Conservation (phyloP, 441 rosid species). For the Aquilaria agallochum region DNA sequence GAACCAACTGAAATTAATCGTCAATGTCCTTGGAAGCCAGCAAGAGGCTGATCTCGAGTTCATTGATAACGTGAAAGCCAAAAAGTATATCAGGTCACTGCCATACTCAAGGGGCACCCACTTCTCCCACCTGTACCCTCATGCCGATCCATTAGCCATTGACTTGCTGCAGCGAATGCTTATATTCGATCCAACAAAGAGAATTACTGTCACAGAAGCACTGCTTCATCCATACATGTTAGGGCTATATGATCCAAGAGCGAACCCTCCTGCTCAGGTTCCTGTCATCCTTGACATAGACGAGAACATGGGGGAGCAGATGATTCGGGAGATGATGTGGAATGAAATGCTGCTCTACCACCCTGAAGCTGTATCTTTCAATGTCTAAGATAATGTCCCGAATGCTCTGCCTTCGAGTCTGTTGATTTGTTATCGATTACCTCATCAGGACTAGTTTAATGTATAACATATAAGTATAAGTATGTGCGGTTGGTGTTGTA, state of each 20-base stretch:
- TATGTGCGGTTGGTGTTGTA: constrained; percentile 3
- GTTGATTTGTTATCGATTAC: constrained; percentile 7
- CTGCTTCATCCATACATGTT: constrained; percentile 61
- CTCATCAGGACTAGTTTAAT: neutral
- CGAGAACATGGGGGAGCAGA: constrained; percentile 42
- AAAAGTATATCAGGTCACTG: constrained; percentile 47
- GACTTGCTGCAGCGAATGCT: constrained; percentile 64
- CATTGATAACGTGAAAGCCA: constrained; percentile 53
- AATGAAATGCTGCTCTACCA: constrained; percentile 56
- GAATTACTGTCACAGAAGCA: constrained; percentile 57
- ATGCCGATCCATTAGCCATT: constrained; percentile 61
- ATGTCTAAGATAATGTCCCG: constrained; percentile 10
- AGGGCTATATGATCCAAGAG: constrained; percentile 46
- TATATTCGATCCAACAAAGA: constrained; percentile 55
- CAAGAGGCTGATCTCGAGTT: constrained; percentile 43
- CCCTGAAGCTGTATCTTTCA: constrained; percentile 32
- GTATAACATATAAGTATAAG: constrained; percentile 6
- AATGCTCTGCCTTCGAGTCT: constrained; percentile 6
- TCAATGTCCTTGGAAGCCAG: constrained; percentile 51
- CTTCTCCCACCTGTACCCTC: constrained; percentile 48
- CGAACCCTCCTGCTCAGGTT: constrained; percentile 47
- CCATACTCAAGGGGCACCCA: constrained; percentile 47
- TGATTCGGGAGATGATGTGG: constrained; percentile 67
- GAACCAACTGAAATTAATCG: constrained; percentile 47
- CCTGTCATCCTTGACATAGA: constrained; percentile 50